Evolutionary conservation across 352 stramenopile species (phyloP), one percentile per base, ranked within the genome.

Genomic region (Globisporangium recalcitrans): DNA sequence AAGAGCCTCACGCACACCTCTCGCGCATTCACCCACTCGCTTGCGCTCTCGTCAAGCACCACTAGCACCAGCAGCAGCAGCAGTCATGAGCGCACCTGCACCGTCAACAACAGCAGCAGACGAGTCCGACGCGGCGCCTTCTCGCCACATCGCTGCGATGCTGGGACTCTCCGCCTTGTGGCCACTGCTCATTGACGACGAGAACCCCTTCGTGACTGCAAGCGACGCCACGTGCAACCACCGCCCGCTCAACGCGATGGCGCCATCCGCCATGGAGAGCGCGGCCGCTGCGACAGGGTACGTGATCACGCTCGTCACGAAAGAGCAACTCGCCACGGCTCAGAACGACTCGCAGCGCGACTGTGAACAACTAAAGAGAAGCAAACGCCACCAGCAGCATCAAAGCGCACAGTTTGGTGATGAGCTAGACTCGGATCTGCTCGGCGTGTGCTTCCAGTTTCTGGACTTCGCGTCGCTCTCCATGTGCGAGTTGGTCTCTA

Each of bases 391-490:
- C 6, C 44, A 29, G 11, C 44, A 19, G 9, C 46, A 42, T 1
- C 44, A 21, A 21, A 48, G 21, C 54, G 10, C 24, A 7, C 10
- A 31, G 32, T 31, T 42, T 42, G n/a, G 36, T 42, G 36, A 26
- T 1, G 27, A 10, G 27, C 62, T 71, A 48, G 65, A 64, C 26
- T 65, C 63, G 0, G 65, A 65, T 32, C 40, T 81, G 5, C 64
- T 75, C 19, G 7, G 46, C 4, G 48, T 60, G 11, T 64, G 63
- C 32, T 60, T 77, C 4, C n/a, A 34, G 40, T 78, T 64, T 38
- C 56, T 78, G n/a, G 73, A 78, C 40, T 29, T 67, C 26, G 26
- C 63, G 16, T 61, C 73, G 19, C 58, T 81, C 21, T 38, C 65
- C 1, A 38, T 58, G 11, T 74, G 70, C 46, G 63, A 70, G 38